A percentile compares a stretch with the other conserved stretches of the same genome.
These are phyloP conservation scores for Neonectria punicea DNA, from an alignment of 2,329 filamentous ascomycete species.

Conservation along the genomic window DNA sequence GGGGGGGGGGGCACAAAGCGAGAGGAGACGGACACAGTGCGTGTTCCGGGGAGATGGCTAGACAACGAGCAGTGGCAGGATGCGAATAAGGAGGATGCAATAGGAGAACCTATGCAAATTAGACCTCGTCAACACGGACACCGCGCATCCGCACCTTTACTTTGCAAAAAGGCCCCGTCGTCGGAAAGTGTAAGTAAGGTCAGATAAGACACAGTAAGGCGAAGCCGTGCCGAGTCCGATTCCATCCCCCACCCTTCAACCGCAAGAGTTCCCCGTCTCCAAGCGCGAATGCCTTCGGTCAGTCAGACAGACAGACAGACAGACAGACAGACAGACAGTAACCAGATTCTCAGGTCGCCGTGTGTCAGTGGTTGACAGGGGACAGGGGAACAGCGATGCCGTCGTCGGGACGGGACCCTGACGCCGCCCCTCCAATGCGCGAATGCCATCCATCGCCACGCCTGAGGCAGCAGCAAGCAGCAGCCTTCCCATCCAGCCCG, in stretches of 20 bases:
- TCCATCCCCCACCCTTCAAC: slow-evolving; percentile 7
- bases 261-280: background rate
- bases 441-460: background rate
- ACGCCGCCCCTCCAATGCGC: slow-evolving; percentile 1
- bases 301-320: background rate
- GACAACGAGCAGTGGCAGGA: background rate
- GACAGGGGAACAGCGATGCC: slow-evolving; percentile 5
- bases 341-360: slow-evolving; percentile 4
- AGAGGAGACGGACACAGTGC: background rate
- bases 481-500: background rate
- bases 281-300: background rate
- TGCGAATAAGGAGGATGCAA: slow-evolving; percentile 1
- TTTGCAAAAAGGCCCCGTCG: slow-evolving; percentile 4
- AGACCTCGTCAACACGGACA: slow-evolving; percentile 1
- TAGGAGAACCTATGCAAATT: slow-evolving; percentile 6
- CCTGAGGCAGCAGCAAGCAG: background rate
- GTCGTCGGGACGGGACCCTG: slow-evolving; percentile 6
- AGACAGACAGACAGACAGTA: background rate
- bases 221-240: slow-evolving; percentile 16
- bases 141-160: slow-evolving; percentile 11
- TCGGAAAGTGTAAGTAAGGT: slow-evolving; percentile 20
- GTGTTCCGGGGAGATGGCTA: slow-evolving; percentile 1
- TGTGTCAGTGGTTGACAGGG: slow-evolving; percentile 1
- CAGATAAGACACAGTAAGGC: slow-evolving; percentile 5
- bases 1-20: background rate